These are phyloP conservation scores for Dictyostelium discoideum DNA, from an alignment of 78 protist genomes.

Conservation along the genomic window dicty_2.7 NC_007088.5:3821001-3821500, in stretches of 20 bases:
- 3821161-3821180: neutral
- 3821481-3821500: constrained; percentile 44
- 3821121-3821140: neutral
- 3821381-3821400: constrained; percentile 50
- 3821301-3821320: neutral
- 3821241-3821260: neutral
- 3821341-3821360: constrained; percentile 66
- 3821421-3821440: constrained; percentile 27
- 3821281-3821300: neutral
- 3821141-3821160: neutral
- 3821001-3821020: constrained; percentile 7
- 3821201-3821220: neutral
- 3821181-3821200: neutral
- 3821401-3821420: constrained; percentile 1
- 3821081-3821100: neutral
- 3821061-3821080: neutral
- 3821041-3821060: neutral
- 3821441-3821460: constrained; percentile 78
- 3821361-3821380: constrained; percentile 78
- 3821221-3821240: neutral
- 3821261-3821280: neutral
- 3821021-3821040: neutral
- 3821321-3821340: constrained; percentile 34
- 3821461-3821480: constrained; percentile 1
- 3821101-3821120: too few relatives aligned